phyloP scores from a whole-genome alignment of 1,284 basidiomycete species.

The Rhodotorula sp. region DNA sequence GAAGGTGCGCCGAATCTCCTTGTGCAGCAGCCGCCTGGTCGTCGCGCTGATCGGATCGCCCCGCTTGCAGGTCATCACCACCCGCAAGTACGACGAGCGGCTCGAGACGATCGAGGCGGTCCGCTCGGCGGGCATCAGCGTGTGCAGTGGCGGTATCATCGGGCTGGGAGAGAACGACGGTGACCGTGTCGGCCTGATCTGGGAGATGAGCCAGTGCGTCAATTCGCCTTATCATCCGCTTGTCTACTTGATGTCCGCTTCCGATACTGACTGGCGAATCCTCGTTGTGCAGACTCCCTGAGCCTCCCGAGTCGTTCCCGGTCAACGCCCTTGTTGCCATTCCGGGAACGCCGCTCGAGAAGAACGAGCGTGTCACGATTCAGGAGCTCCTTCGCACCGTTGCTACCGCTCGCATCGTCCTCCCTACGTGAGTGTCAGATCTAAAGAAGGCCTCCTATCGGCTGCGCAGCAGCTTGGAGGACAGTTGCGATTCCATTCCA shows the following conservation, averaged over 20 bases:
- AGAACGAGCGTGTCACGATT: constrained; percentile 67
- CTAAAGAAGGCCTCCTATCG: too few relatives aligned
- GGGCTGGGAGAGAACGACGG: constrained; percentile 88
- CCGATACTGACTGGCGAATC: not conserved
- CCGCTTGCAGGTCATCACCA: constrained; percentile 77
- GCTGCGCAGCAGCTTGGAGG: too few relatives aligned
- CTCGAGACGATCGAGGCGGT: constrained; percentile 86
- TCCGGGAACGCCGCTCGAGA: constrained; percentile 61
- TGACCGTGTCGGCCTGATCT: constrained; percentile 91
- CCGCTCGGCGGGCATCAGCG: constrained; percentile 90
- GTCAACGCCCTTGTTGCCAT: constrained; percentile 85
- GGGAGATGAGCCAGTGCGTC: constrained; percentile 82
- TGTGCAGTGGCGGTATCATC: constrained; percentile 95
- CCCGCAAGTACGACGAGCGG: constrained; percentile 90
- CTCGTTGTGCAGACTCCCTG: constrained; percentile 68
- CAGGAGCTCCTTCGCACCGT: constrained; percentile 90
- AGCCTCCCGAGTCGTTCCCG: constrained; percentile 97
- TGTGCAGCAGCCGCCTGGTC: too few relatives aligned
- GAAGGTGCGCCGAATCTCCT: constrained; percentile 57
- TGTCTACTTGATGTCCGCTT: too few relatives aligned
- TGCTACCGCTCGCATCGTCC: constrained; percentile 87
- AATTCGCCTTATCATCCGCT: not conserved
- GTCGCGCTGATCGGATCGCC: not conserved
- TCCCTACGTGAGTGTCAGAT: constrained; percentile 60
- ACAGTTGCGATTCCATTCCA: too few relatives aligned